Percentiles rank a stretch among this genome's conserved stretches.
Conservation (phyloP, 495 filamentous ascomycete genomes). For the Tuber indicum region DNA sequence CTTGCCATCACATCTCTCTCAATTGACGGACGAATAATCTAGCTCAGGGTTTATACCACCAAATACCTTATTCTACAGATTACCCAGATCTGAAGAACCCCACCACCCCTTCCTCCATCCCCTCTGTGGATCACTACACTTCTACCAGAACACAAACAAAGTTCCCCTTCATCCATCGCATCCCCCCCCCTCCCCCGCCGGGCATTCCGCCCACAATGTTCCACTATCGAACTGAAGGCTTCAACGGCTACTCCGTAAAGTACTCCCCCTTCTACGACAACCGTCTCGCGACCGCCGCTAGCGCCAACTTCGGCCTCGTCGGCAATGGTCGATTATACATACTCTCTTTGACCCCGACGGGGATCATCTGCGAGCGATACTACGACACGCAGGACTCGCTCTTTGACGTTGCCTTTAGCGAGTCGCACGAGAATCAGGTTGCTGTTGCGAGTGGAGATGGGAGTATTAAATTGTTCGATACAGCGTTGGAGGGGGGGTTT, state of each 20-base stretch:
- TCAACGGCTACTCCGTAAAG: conserved; percentile 89
- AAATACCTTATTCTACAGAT: neutral
- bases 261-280: conserved; percentile 98
- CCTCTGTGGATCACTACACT: neutral
- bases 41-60: neutral
- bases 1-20: neutral
- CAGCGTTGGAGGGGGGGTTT: conserved; percentile 60
- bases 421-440: conserved; percentile 89
- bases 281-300: conserved; percentile 75
- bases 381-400: conserved; percentile 96
- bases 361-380: conserved; percentile 76
- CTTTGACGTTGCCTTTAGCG: conserved; percentile 89
- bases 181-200: neutral
- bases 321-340: conserved; percentile 88
- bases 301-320: conserved; percentile 91
- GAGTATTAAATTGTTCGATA: conserved; percentile 88
- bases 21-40: neutral
- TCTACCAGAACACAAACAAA: neutral
- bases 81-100: neutral
- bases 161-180: conserved; percentile 1
- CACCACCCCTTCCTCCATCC: neutral
- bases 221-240: conserved; percentile 85
- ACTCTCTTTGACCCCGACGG: conserved; percentile 68
- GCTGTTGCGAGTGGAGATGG: conserved; percentile 83
- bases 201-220: conserved; percentile 58